A percentile compares a stretch with the other conserved stretches of the same genome.
phyloP scores from a whole-genome alignment of 2,329 filamentous ascomycete species.

The Colletotrichum camelliae region DNA sequence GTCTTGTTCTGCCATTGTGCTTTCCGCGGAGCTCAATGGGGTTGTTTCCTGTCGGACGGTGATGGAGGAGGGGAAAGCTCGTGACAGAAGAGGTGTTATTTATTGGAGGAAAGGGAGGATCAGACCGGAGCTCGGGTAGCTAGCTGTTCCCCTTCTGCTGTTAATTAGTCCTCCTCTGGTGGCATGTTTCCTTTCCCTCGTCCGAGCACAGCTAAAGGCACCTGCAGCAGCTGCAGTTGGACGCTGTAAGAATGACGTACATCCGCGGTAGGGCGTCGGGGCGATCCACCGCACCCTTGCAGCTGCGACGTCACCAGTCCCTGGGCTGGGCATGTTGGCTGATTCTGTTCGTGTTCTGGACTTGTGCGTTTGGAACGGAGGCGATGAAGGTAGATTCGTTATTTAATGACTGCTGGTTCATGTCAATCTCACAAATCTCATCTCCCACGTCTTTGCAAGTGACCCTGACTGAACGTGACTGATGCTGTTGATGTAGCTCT shows the following conservation, averaged over 20 bases:
- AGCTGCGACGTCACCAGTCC: slow-evolving; percentile 10
- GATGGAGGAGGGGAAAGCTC: neutral
- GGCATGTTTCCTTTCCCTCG: slow-evolving; percentile 5
- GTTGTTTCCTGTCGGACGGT: neutral
- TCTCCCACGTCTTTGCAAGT: neutral
- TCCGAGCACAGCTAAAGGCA: neutral
- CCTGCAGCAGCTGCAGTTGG: neutral
- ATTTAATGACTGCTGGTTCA: neutral
- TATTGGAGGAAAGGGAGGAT: neutral
- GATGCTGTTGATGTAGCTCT: neutral
- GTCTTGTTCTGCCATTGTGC: slow-evolving; percentile 25
- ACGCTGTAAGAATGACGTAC: slow-evolving; percentile 20
- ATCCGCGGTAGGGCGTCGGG: neutral
- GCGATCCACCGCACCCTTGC: slow-evolving; percentile 3
- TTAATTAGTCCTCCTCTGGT: neutral
- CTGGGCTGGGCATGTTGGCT: neutral
- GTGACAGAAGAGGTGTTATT: neutral
- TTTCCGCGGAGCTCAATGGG: slow-evolving; percentile 1
- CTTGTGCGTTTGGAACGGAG: neutral
- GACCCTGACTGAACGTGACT: neutral
- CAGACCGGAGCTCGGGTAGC: neutral
- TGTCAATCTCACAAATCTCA: neutral
- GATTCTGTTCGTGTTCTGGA: neutral
- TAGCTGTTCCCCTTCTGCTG: neutral
- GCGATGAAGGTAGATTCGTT: neutral